Percentiles rank a stretch among this genome's conserved stretches.
Evolutionary conservation across 176 grass and related monocot species (phyloP).

Genomic region (Avena sativa): DNA sequence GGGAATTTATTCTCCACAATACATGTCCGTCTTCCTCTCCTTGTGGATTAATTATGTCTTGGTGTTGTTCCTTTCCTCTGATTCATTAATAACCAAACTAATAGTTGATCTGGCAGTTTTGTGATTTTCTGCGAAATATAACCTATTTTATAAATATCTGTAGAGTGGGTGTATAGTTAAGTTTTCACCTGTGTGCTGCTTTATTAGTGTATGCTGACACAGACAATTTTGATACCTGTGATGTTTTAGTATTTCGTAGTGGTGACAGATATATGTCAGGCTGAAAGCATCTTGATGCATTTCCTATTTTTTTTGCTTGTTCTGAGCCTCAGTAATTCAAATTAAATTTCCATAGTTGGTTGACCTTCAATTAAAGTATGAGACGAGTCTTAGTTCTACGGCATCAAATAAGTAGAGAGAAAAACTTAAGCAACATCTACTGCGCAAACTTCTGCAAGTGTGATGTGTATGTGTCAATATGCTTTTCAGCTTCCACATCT

Average conservation of each 20-base stretch:
- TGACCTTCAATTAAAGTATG: background rate
- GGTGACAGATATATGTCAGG: background rate
- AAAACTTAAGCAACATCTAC: background rate
- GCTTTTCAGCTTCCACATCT: background rate
- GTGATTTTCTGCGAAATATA: background rate
- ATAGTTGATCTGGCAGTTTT: background rate
- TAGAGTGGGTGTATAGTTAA: background rate
- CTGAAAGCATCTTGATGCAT: background rate
- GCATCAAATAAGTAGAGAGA: background rate
- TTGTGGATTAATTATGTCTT: background rate
- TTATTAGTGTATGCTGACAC: background rate
- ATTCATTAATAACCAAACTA: background rate
- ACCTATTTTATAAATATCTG: background rate
- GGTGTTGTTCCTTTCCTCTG: background rate
- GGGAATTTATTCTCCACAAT: background rate
- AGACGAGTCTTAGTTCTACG: background rate
- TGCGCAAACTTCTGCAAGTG: constrained; percentile 11
- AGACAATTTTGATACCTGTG: background rate
- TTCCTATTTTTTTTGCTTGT: background rate
- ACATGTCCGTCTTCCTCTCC: background rate
- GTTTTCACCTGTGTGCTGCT: background rate
- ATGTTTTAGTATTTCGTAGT: background rate
- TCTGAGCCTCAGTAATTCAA: background rate
- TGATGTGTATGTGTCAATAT: constrained; percentile 7
- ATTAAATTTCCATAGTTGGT: constrained; percentile 10